Base-by-base conservation (phyloP, 768 basidiomycete genomes). In the Boletus bicolor region DNA sequence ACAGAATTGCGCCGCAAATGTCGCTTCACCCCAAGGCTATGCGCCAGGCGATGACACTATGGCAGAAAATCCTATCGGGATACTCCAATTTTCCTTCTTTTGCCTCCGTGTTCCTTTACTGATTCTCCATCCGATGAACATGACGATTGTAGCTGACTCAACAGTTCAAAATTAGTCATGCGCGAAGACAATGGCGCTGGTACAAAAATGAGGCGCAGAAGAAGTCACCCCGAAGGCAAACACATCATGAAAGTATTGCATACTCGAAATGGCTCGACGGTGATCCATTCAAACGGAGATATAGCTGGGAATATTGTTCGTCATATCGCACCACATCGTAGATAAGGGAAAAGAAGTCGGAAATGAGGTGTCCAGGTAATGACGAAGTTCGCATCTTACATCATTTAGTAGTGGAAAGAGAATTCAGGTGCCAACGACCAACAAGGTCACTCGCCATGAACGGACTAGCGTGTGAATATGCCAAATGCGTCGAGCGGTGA, bases 41-140 rank as follows among this genome's bases (percentile, higher is more conserved):
- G 53, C 36, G 6, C 26, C 12, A 42, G 44, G 44, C 28, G 30
- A 56, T 19, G 24, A 36, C 14, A 37, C 26, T 8, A 21, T 21
- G 48, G 19, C 34, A 14, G 54, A 63, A 56, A 54, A 49, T 52
- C 44, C 15, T 26, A 36, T 44, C 39, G 6, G 42, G 52, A 56
- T 41, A 39, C 41, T 41, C 53, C 32, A 21, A 4, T 2, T 38
- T 36, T 19, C 30, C 28, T 36, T 35, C 19, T 43, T 42, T 38
- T 32, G 17, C 7, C 37, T 21, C 7, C 36, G 12, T 24, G 28
- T 60, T 64, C 62, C 30, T 30, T 46, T 36, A 37, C 41, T 28
- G 58, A 56, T 66, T 54, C 62, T 44, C 55, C 44, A 28, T 8
- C 36, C 39, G 54, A 47, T 55, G 51, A 32, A 46, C 52, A 24